Conservation (phyloP, 768 basidiomycete genomes). For the Heimioporus sp. region DNA sequence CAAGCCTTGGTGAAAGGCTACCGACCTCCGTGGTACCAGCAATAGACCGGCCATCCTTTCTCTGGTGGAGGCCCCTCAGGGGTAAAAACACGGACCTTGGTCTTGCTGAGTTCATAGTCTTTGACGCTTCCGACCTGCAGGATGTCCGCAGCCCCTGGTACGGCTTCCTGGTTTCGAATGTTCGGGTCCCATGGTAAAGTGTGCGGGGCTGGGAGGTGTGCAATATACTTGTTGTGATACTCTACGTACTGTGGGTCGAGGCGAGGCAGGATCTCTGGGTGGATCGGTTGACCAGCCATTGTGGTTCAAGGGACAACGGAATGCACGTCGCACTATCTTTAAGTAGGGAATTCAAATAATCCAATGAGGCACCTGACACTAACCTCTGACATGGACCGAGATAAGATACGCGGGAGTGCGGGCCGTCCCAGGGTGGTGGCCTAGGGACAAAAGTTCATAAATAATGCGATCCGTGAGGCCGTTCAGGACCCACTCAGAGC, state of each 20-base stretch:
- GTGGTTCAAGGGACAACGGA: neutral
- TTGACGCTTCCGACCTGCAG: constrained; percentile 53
- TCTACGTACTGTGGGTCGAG: constrained; percentile 67
- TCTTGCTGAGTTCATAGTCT: constrained; percentile 52
- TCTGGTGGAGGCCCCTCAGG: constrained; percentile 48
- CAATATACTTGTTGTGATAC: constrained; percentile 54
- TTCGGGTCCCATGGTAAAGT: constrained; percentile 60
- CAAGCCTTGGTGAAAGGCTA: neutral
- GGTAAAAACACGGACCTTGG: constrained; percentile 61
- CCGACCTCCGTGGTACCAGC: constrained; percentile 75
- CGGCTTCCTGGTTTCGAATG: constrained; percentile 49
- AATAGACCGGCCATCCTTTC: constrained; percentile 67
- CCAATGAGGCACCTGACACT: neutral
- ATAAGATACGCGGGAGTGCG: constrained; percentile 5
- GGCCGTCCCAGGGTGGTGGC: constrained; percentile 1
- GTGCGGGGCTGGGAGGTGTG: constrained; percentile 48
- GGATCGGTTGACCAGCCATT: constrained; percentile 47
- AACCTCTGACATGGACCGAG: neutral
- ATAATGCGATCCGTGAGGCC: neutral
- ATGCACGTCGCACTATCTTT: constrained; percentile 2
- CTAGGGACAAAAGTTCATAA: constrained; percentile 1
- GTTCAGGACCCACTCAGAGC: neutral
- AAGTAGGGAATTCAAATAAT: constrained; percentile 1
- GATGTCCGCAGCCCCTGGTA: constrained; percentile 56
- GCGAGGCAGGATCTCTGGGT: constrained; percentile 53